phyloP scores from a whole-genome alignment of 495 filamentous ascomycete species.

The Opeltia flavorubescens region DNA sequence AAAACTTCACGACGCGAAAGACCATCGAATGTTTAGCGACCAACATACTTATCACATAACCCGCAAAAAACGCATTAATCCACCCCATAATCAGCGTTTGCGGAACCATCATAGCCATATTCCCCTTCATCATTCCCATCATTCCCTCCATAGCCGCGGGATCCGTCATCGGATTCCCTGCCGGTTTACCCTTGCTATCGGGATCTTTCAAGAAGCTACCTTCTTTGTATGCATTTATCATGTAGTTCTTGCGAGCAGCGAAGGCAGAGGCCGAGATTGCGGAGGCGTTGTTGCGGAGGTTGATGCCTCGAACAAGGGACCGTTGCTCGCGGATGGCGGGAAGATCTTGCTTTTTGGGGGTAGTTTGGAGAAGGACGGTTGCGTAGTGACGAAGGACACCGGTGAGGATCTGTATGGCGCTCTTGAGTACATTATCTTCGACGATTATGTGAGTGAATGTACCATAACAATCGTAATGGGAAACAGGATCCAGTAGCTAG shows the following conservation, averaged over 20 bases:
- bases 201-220: constrained; percentile 85
- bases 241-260: constrained; percentile 59
- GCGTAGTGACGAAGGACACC: constrained; percentile 94
- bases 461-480: constrained; percentile 97
- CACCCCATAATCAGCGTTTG: constrained; percentile 99
- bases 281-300: constrained; percentile 65
- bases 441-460: constrained; percentile 14
- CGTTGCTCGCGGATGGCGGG: constrained; percentile 77
- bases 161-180: constrained; percentile 90
- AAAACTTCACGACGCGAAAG: neutral
- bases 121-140: constrained; percentile 99
- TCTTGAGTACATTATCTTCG: no score
- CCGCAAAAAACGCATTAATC: constrained; percentile 98
- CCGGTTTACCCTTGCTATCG: constrained; percentile 67
- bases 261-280: constrained; percentile 66
- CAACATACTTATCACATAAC: constrained; percentile 83
- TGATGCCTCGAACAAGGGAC: constrained; percentile 70
- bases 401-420: constrained; percentile 92
- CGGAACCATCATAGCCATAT: constrained; percentile 99
- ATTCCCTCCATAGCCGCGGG: constrained; percentile 98
- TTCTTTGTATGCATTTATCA: constrained; percentile 65
- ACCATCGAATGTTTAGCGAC: neutral
- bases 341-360: constrained; percentile 69
- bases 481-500: constrained; percentile 93
- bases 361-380: constrained; percentile 70